A percentile compares a stretch with the other conserved stretches of the same genome.
Conservation (phyloP, 2,329 filamentous ascomycete genomes). For the Talaromyces piceae region DNA sequence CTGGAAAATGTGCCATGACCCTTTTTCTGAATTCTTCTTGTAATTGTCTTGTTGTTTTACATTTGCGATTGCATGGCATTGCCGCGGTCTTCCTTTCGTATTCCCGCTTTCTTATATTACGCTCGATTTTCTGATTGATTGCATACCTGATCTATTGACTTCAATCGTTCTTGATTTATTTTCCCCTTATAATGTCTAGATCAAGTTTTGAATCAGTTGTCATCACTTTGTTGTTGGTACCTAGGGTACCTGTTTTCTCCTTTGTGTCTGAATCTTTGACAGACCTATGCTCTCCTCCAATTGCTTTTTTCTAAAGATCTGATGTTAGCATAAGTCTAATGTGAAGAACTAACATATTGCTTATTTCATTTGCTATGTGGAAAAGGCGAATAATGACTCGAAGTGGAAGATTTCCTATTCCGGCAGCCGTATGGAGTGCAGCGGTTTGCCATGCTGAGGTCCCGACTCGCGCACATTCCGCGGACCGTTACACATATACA, state of each 20-base stretch:
- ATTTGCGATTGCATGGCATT: neutral
- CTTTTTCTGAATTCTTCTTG: neutral
- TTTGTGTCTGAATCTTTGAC: neutral
- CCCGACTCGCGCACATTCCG: neutral
- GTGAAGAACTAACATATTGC: neutral
- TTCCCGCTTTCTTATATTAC: neutral
- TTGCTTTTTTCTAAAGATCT: neutral
- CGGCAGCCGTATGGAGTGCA: neutral
- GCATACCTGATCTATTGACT: neutral
- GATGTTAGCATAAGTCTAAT: neutral
- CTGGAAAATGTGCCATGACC: constrained; percentile 18
- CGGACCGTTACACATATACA: neutral
- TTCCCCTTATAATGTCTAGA: neutral
- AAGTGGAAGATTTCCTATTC: neutral
- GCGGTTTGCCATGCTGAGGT: neutral
- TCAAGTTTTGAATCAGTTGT: neutral
- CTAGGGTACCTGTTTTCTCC: neutral
- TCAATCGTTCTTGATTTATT: neutral
- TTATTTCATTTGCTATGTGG: neutral
- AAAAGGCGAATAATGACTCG: neutral
- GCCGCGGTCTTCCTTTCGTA: neutral
- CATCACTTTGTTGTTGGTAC: neutral
- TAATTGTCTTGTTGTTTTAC: neutral
- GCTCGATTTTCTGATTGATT: neutral
- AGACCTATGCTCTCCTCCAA: neutral